Conservation (phyloP, 352 stramenopile genomes). For the Aphanomyces astaci region DNA sequence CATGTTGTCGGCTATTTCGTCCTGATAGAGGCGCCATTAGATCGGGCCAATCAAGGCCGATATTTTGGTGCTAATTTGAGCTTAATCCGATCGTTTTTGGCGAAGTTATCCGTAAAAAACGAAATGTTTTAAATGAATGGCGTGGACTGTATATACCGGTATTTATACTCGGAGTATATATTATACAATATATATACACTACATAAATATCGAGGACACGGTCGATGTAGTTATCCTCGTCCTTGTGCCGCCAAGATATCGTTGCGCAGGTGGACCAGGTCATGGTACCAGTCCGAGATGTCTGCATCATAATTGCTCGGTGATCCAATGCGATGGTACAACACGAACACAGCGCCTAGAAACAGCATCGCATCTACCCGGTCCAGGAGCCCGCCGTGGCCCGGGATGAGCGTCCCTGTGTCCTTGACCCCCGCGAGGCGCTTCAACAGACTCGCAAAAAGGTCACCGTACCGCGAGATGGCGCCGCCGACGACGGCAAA, state of each 20-base stretch:
- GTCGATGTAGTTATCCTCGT: background rate
- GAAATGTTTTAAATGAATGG: too few species aligned
- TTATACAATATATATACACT: too few species aligned
- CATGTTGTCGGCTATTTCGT: too few species aligned
- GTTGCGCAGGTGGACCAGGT: background rate
- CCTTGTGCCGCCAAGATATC: background rate
- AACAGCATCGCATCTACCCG: conserved; percentile 95
- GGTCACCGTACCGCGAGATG: conserved; percentile 88
- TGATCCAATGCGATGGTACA: conserved; percentile 19
- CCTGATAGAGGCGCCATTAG: too few species aligned
- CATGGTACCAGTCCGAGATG: background rate
- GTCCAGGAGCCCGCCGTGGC: conserved; percentile 93
- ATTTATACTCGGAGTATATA: too few species aligned
- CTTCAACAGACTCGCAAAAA: conserved; percentile 95
- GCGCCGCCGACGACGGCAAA: conserved; percentile 88
- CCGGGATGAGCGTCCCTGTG: conserved; percentile 92
- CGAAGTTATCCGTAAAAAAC: too few species aligned
- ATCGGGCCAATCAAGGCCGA: too few species aligned
- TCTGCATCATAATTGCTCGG: background rate
- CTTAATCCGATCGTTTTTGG: too few species aligned
- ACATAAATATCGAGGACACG: background rate
- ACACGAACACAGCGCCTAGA: conserved; percentile 46
- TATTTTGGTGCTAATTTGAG: too few species aligned
- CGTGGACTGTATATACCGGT: too few species aligned
- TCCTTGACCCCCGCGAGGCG: conserved; percentile 92